A percentile compares a stretch with the other conserved stretches of the same genome.
Conservation (phyloP, 805 yeast genomes). For the Candida pseudoglaebosa region DNA sequence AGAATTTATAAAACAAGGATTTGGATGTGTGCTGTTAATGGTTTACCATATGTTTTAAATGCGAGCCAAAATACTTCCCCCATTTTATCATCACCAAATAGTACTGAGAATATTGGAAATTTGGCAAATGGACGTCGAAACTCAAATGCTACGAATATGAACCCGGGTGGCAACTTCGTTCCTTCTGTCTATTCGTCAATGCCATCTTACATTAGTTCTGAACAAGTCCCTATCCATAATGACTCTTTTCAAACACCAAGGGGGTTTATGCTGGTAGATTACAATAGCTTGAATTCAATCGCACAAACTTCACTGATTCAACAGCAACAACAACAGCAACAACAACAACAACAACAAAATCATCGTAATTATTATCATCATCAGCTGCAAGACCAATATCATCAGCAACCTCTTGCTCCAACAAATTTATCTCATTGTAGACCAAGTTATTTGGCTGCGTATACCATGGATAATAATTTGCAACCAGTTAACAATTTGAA, state of each 20-base stretch:
- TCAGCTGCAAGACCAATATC: not conserved
- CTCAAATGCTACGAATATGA: not conserved
- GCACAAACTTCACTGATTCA: not conserved
- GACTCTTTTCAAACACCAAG: not conserved
- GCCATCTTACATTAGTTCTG: not conserved
- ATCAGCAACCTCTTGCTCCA: not conserved
- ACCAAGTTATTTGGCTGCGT: not conserved
- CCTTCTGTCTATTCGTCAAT: not conserved
- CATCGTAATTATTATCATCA: too few species aligned
- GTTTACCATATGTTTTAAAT: constrained; percentile 25
- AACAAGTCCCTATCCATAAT: not conserved
- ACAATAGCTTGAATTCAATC: not conserved
- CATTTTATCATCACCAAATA: constrained; percentile 6
- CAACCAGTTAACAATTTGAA: not conserved
- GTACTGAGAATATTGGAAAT: not conserved
- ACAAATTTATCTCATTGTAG: not conserved
- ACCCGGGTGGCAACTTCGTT: not conserved
- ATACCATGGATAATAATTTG: not conserved
- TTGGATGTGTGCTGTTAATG: constrained; percentile 74
- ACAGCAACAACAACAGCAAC: not conserved
- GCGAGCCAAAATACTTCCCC: constrained; percentile 1
- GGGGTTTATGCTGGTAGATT: not conserved
- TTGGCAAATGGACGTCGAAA: not conserved
- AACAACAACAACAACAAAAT: not conserved
- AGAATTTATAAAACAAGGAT: constrained; percentile 74